These are phyloP conservation scores for Inonotus hispidus DNA, from an alignment of 1,284 basidiomycete genomes.

Conservation along the genomic window DNA sequence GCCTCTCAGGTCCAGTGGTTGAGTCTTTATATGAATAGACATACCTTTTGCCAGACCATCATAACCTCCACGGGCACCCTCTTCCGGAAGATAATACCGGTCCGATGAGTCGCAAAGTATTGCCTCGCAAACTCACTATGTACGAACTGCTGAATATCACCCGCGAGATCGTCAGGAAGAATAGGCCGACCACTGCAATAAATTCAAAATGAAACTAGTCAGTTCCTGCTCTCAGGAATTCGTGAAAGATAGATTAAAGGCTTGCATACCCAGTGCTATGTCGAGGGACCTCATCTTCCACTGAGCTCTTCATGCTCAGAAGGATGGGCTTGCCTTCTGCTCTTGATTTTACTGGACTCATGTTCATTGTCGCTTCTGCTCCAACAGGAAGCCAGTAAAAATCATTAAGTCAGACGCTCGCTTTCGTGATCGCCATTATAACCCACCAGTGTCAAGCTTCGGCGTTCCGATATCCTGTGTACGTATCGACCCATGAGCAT, in stretches of 20 bases:
- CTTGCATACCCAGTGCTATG: conserved; percentile 13
- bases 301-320: conserved; percentile 37
- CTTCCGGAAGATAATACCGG: conserved; percentile 77
- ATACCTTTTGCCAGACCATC: conserved; percentile 86
- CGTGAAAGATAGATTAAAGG: not conserved
- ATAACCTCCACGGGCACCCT: conserved; percentile 76
- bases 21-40: conserved; percentile 4
- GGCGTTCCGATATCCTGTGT: conserved; percentile 20
- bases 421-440: not conserved
- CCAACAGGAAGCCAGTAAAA: not conserved
- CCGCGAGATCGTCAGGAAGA: conserved; percentile 71
- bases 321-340: conserved; percentile 62
- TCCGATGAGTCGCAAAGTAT: conserved; percentile 86
- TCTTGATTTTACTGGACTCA: conserved; percentile 68
- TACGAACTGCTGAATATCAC: conserved; percentile 80
- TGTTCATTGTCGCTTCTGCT: conserved; percentile 27
- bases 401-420: not conserved
- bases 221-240: not conserved
- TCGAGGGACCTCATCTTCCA: conserved; percentile 1
- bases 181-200: conserved; percentile 54
- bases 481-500: conserved; percentile 1
- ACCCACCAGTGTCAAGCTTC: conserved; percentile 21
- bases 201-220: conserved; percentile 1
- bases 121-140: conserved; percentile 77
- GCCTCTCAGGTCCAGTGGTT: not conserved